phyloP scores from a whole-genome alignment of 129 eudicot species.

The Saposhnikovia divaricata region DNA sequence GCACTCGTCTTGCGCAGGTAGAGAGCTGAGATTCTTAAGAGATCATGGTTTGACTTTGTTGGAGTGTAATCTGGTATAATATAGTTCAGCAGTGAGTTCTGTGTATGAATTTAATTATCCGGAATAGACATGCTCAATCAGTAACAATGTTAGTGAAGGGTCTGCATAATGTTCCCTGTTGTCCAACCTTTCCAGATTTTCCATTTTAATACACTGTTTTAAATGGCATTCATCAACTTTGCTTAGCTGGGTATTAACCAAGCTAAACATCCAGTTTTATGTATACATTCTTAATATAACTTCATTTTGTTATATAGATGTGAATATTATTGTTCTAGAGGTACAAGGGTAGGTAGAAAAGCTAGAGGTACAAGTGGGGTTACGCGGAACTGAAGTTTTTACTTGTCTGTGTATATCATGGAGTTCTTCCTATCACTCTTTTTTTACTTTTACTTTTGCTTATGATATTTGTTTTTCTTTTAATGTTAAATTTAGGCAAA shows the following conservation, averaged over 20 bases:
- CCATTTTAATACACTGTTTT: neutral
- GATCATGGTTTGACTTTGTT: neutral
- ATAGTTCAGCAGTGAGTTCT: neutral
- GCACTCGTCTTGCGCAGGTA: conserved; percentile 96
- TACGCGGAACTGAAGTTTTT: neutral
- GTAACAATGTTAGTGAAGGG: neutral
- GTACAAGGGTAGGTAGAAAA: neutral
- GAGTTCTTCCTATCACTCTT: neutral
- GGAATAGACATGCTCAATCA: neutral
- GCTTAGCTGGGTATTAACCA: neutral
- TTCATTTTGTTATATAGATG: neutral
- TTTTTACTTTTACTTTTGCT: neutral
- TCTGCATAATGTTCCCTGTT: neutral
- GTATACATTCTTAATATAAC: neutral
- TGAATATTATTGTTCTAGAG: neutral
- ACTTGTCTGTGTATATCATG: neutral
- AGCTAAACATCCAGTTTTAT: neutral
- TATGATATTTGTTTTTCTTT: neutral
- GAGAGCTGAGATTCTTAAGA: neutral
- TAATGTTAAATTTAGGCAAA: conserved; percentile 41
- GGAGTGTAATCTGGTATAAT: neutral
- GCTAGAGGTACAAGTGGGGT: neutral
- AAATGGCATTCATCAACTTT: neutral
- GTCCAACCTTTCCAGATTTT: neutral
- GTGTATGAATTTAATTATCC: neutral